Evolutionary conservation across 495 filamentous ascomycete species (phyloP).

Genomic region (Aeminium ludgeri): DNA sequence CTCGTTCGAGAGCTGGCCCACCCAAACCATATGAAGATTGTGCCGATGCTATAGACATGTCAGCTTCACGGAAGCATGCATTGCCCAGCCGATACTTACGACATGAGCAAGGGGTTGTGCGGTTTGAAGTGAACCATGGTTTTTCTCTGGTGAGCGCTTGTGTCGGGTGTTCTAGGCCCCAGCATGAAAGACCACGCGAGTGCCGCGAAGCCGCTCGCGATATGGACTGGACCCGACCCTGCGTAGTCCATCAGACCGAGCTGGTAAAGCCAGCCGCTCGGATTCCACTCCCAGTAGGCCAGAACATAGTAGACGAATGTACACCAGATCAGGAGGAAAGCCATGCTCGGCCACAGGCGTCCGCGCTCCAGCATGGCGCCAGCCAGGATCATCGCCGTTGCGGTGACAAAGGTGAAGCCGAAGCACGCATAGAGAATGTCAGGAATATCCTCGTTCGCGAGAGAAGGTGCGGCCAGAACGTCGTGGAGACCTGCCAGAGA

Average conservation of each 20-base stretch:
- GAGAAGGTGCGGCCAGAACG: constrained; percentile 14
- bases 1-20: constrained; percentile 20
- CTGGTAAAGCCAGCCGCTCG: constrained; percentile 61
- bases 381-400: constrained; percentile 29
- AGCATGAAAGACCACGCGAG: constrained; percentile 28
- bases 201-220: constrained; percentile 53
- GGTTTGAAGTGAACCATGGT: constrained; percentile 14
- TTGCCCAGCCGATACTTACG: too few species aligned
- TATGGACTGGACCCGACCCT: constrained; percentile 92
- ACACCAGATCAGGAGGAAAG: constrained; percentile 93
- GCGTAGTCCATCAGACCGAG: constrained; percentile 91
- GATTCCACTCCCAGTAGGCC: constrained; percentile 90
- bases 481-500: constrained; percentile 14
- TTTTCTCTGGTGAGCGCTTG: constrained; percentile 1
- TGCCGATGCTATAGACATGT: too few species aligned
- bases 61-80: too few species aligned
- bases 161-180: constrained; percentile 5
- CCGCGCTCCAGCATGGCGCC: constrained; percentile 85
- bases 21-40: constrained; percentile 39
- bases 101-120: constrained; percentile 23
- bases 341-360: constrained; percentile 76
- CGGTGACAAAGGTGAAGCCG: constrained; percentile 17
- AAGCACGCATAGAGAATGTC: constrained; percentile 18
- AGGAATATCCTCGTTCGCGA: constrained; percentile 17
- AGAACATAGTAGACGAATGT: constrained; percentile 45